Base-by-base conservation (phyloP, 163 green algal genomes). In the Picocystis sp. region DNA sequence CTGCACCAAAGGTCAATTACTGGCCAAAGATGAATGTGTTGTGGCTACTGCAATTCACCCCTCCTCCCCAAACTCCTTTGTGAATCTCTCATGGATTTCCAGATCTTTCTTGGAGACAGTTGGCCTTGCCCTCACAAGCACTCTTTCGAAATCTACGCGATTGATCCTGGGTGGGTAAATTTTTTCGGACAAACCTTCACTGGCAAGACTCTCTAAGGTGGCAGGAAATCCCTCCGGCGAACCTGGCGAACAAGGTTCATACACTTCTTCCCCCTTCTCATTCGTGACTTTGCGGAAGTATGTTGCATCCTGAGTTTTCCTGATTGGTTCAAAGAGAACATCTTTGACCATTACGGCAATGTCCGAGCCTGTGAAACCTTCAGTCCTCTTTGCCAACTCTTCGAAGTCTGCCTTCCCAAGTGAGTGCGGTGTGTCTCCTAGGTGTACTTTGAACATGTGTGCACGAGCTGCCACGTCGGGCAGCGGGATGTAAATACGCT, bases 401-500 rank as follows among this genome's bases (percentile, higher is more conserved):
- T 70, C 43, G 57, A 78, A 87, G 54, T 80, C 70, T 43, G 56
- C 52, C 38, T 83, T 62, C 23, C 63, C 81, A 11, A 97, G 53
- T 3, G 38, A 61, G 70, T 94, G 59, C 1, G 89, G 89, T 17
- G 89, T 96, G 69, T 94, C 86, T 2, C 89, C 89, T 21, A 97
- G 67, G 69, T 97, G 89, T 19, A 88, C 56, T 42, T 89, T 88
- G 77, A 98, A 95, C 83, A 98, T 98, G 64, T 77, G 62, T 17
- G 81, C 75, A 10, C 89, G 73, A 11, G 89, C 85, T 15, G 76
- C 68, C 57, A 89, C 79, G 12, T 79, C 70, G 1, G 90, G 90
- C 56, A 98, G 78, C 25, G 90, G 81, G 61, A 97, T 96, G 79
- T 93, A 93, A 59, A 95, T 92, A 35, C 86, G 71, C 77, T 94